These are phyloP conservation scores for Pyrenochaeta sp. DNA, from an alignment of 2,329 filamentous ascomycete genomes.

Conservation along the genomic window DNA sequence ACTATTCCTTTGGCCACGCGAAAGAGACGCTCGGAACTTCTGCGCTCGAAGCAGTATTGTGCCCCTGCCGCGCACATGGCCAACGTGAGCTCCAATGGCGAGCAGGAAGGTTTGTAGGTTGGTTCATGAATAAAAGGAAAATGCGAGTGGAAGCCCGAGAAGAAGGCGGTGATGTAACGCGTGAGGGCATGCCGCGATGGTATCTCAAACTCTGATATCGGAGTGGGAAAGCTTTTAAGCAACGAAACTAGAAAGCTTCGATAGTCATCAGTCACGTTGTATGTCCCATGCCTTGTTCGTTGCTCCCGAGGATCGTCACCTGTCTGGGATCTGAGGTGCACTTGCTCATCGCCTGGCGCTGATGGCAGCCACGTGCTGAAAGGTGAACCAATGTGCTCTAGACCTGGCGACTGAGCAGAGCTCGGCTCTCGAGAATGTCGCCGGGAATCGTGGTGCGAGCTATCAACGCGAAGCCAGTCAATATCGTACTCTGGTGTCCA, in stretches of 20 bases:
- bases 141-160: constrained; percentile 43
- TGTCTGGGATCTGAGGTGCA: constrained; percentile 29
- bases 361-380: constrained; percentile 44
- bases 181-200: constrained; percentile 42
- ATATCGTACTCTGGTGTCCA: constrained; percentile 44
- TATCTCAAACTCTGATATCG: constrained; percentile 37
- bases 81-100: constrained; percentile 42
- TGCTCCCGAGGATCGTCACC: constrained; percentile 18
- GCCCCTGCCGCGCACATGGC: constrained; percentile 45
- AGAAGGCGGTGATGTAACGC: constrained; percentile 43
- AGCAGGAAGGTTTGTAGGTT: constrained; percentile 41
- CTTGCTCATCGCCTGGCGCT: constrained; percentile 38
- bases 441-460: constrained; percentile 26
- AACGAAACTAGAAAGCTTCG: constrained; percentile 32
- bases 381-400: constrained; percentile 41
- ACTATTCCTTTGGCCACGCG: constrained; percentile 41
- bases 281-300: constrained; percentile 13
- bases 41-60: constrained; percentile 45
- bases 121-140: constrained; percentile 46
- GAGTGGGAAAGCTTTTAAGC: constrained; percentile 25
- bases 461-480: constrained; percentile 35
- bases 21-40: constrained; percentile 40
- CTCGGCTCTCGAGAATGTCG: constrained; percentile 29
- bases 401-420: constrained; percentile 19
- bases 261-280: constrained; percentile 38